phyloP scores from a whole-genome alignment of 139 green algal genomes.

The Picochlorum sp. region DNA sequence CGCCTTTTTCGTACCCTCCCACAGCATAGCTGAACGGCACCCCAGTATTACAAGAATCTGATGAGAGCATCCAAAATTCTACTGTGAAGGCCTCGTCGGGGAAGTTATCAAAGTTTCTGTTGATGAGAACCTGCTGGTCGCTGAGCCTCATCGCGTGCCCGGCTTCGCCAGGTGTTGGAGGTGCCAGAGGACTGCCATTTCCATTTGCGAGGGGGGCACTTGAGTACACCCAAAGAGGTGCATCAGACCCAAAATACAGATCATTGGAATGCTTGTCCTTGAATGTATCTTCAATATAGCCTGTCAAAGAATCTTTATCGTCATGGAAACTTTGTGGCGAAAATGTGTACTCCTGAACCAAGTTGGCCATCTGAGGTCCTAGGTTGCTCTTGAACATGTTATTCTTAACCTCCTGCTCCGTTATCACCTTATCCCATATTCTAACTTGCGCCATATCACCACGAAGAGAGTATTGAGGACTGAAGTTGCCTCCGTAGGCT shows the following conservation, averaged over 20 bases:
- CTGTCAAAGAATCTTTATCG: not conserved
- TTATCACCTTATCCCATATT: conserved; percentile 58
- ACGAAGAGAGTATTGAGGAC: conserved; percentile 41
- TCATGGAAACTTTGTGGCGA: conserved; percentile 8
- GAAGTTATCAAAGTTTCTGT: conserved; percentile 63
- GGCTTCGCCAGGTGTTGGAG: conserved; percentile 38
- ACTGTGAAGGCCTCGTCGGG: conserved; percentile 62
- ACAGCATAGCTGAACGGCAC: conserved; percentile 60
- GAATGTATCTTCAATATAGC: conserved; percentile 2
- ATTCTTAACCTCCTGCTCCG: conserved; percentile 8
- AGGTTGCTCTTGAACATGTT: not conserved
- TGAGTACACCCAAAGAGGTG: conserved; percentile 57
- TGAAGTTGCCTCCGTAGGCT: conserved; percentile 77
- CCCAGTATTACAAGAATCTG: conserved; percentile 28
- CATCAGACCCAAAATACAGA: conserved; percentile 46
- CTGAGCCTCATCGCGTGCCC: conserved; percentile 63
- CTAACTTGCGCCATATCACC: conserved; percentile 63
- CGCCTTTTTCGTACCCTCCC: conserved; percentile 49
- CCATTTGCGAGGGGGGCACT: conserved; percentile 46
- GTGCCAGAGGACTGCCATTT: conserved; percentile 39
- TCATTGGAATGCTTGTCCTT: conserved; percentile 33
- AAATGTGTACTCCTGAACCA: conserved; percentile 58
- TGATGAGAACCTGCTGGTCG: conserved; percentile 71
- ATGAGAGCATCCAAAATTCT: conserved; percentile 82
- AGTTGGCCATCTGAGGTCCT: conserved; percentile 14